Conservation (phyloP, 805 yeast species). For the Suhomyces pyralidae region DNA sequence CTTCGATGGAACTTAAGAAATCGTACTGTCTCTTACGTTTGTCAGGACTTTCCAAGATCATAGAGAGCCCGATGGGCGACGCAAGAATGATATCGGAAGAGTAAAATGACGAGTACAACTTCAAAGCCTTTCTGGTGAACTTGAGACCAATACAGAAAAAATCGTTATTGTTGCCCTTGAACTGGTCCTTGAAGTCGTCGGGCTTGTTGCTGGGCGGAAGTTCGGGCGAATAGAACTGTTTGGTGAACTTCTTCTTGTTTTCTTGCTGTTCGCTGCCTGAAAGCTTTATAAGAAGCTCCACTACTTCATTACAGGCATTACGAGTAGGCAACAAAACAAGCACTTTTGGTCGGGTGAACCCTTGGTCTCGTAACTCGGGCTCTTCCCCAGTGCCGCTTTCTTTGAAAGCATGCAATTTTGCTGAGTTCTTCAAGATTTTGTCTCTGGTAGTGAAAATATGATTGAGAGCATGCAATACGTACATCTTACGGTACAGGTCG, state of each 20-base stretch:
- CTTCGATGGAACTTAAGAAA: conserved; percentile 84
- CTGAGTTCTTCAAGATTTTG: conserved; percentile 72
- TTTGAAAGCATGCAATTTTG: conserved; percentile 45
- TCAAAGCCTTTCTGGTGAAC: conserved; percentile 82
- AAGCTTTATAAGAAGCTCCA: conserved; percentile 56
- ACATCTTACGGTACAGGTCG: conserved; percentile 56
- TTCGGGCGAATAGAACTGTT: conserved; percentile 59
- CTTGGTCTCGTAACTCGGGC: conserved; percentile 83
- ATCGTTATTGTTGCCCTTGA: conserved; percentile 89
- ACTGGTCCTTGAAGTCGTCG: conserved; percentile 72
- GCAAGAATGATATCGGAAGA: conserved; percentile 84
- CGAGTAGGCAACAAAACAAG: conserved; percentile 82
- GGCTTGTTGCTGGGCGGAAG: conserved; percentile 62
- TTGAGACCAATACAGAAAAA: conserved; percentile 89
- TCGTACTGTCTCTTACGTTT: conserved; percentile 65
- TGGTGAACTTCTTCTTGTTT: conserved; percentile 69
- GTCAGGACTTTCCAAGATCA: conserved; percentile 66
- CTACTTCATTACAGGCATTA: conserved; percentile 67
- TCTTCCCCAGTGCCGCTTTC: conserved; percentile 36
- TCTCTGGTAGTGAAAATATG: conserved; percentile 88
- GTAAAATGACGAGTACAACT: conserved; percentile 79
- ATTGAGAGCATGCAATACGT: conserved; percentile 70
- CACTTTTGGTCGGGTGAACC: conserved; percentile 90
- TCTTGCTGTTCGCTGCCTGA: conserved; percentile 76
- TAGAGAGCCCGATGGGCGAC: conserved; percentile 80